phyloP scores from a whole-genome alignment of 331 rosid genomes.

The Malus hybrid region DNA sequence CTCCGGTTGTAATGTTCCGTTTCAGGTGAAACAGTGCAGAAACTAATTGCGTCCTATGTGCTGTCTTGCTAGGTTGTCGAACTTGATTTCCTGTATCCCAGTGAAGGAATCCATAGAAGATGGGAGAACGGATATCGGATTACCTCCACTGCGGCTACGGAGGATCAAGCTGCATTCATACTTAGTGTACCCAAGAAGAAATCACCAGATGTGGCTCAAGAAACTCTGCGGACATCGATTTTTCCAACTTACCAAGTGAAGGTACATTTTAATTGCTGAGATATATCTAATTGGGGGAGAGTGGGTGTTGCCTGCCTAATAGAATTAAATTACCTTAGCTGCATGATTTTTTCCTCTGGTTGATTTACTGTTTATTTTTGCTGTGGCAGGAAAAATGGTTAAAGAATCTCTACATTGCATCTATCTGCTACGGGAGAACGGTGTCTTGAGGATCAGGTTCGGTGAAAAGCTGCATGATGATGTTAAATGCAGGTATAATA shows the following conservation, averaged over 20 bases:
- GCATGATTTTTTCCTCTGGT: too few species aligned
- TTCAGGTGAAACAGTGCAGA: slow-evolving; percentile 3
- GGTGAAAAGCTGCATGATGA: slow-evolving; percentile 3
- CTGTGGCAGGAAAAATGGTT: slow-evolving; percentile 36
- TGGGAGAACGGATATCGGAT: slow-evolving; percentile 41
- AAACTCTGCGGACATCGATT: slow-evolving; percentile 35
- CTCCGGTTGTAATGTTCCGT: not conserved
- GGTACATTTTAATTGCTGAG: slow-evolving; percentile 14
- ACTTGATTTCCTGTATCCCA: slow-evolving; percentile 38
- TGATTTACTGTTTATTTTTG: not conserved
- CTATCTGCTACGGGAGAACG: slow-evolving; percentile 36
- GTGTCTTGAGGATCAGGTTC: slow-evolving; percentile 20
- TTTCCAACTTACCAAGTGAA: slow-evolving; percentile 34
- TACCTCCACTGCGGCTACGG: slow-evolving; percentile 35
- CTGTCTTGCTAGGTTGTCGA: slow-evolving; percentile 30
- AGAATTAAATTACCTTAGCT: too few species aligned
- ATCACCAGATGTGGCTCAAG: slow-evolving; percentile 35
- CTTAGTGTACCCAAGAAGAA: slow-evolving; percentile 36
- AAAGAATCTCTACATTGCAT: slow-evolving; percentile 34
- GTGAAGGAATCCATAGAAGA: slow-evolving; percentile 46
- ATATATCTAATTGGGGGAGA: not conserved
- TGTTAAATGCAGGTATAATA: slow-evolving; percentile 13
- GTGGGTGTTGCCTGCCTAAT: not conserved
- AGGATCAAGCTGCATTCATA: slow-evolving; percentile 43
- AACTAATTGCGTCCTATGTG: not conserved